Percentiles rank a stretch among this genome's conserved stretches.
Evolutionary conservation across 768 basidiomycete species (phyloP).

Genomic region (Tulasnella sp.): DNA sequence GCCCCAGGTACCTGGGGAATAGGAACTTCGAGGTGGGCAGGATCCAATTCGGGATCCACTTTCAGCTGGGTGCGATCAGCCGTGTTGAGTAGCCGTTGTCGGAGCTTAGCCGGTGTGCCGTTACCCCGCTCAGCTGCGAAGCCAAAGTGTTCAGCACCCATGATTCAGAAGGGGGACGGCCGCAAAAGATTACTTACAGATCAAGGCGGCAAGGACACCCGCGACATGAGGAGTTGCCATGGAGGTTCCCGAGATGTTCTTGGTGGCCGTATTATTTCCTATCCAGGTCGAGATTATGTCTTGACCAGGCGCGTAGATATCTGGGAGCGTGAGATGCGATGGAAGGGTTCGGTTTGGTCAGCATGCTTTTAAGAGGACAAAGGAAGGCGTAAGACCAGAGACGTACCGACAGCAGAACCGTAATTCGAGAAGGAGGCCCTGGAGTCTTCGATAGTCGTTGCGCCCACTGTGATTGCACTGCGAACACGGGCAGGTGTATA

Average conservation of each 20-base stretch:
- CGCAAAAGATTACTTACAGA: constrained; percentile 3
- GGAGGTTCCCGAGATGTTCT: constrained; percentile 25
- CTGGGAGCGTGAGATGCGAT: background rate
- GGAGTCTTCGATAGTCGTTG: constrained; percentile 61
- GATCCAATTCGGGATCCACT: too few species aligned
- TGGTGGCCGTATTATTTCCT: constrained; percentile 5
- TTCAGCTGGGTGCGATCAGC: constrained; percentile 1
- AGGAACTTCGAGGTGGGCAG: too few species aligned
- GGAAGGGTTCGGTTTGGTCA: background rate
- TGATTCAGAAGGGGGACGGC: background rate
- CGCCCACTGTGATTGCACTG: constrained; percentile 30
- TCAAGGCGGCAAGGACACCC: constrained; percentile 9
- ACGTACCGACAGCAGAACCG: constrained; percentile 2
- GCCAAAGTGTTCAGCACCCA: background rate
- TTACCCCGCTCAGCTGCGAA: background rate
- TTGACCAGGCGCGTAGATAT: constrained; percentile 28
- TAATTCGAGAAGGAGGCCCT: constrained; percentile 75
- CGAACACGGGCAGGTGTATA: constrained; percentile 28
- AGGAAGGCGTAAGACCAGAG: background rate
- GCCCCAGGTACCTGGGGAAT: background rate
- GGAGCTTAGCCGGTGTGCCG: background rate
- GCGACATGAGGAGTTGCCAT: constrained; percentile 25
- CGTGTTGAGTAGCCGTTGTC: background rate
- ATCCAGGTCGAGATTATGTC: constrained; percentile 27
- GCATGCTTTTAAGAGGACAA: background rate